phyloP scores from a whole-genome alignment of 176 grass and related monocot genomes.

The Aegilops sharonensis region DNA sequence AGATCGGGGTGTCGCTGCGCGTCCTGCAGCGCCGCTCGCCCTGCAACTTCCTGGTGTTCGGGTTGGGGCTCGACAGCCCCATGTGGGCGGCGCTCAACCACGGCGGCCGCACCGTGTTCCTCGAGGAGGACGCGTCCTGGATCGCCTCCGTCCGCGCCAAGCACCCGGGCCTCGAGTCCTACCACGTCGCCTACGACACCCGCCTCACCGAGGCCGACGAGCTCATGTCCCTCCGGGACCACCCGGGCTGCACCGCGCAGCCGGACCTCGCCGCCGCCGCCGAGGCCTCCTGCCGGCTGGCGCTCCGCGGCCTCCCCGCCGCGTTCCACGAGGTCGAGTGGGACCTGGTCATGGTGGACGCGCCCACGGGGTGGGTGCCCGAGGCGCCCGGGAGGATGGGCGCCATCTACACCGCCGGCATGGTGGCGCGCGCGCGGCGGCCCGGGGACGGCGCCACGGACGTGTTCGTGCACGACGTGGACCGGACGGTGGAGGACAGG shows the following conservation, averaged over 20 bases:
- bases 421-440: slow-evolving; percentile 52
- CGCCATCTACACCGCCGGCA: slow-evolving; percentile 82
- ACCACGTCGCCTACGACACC: slow-evolving; percentile 74
- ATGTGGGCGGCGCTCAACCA: slow-evolving; percentile 93
- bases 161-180: slow-evolving; percentile 61
- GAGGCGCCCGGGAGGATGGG: slow-evolving; percentile 64
- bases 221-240: slow-evolving; percentile 20
- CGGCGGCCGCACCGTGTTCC: slow-evolving; percentile 85
- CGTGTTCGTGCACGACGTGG: slow-evolving; percentile 81
- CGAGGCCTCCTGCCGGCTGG: slow-evolving; percentile 21
- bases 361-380: slow-evolving; percentile 73
- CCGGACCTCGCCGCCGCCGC: slow-evolving; percentile 24
- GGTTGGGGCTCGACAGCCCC: slow-evolving; percentile 48
- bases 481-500: slow-evolving; percentile 60
- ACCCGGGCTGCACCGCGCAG: slow-evolving; percentile 25
- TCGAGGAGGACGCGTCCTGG: slow-evolving; percentile 95
- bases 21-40: slow-evolving; percentile 47
- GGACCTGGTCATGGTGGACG: slow-evolving; percentile 87
- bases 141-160: slow-evolving; percentile 38
- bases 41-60: slow-evolving; percentile 78
- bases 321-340: slow-evolving; percentile 47
- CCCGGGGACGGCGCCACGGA: slow-evolving; percentile 36
- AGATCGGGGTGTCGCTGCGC: slow-evolving; percentile 53
- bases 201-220: slow-evolving; percentile 45
- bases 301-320: slow-evolving; percentile 27